A percentile compares a stretch with the other conserved stretches of the same genome.
Evolutionary conservation across 2,329 filamentous ascomycete genomes (phyloP).

Genomic region (Fusarium succisae): DNA sequence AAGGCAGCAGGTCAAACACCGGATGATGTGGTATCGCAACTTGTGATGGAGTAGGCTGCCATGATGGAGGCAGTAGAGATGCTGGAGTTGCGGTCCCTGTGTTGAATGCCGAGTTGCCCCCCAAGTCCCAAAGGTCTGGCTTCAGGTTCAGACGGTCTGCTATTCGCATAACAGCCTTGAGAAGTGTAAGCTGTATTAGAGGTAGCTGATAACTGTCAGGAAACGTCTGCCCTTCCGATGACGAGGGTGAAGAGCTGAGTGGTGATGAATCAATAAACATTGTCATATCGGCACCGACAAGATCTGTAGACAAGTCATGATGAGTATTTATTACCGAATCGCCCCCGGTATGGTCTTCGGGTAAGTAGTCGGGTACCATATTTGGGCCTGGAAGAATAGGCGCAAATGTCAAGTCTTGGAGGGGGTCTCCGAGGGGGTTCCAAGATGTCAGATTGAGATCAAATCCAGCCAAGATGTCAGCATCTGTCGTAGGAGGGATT

Average conservation of each 20-base stretch:
- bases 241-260: constrained; percentile 27
- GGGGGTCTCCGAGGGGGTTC: constrained; percentile 33
- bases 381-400: constrained; percentile 27
- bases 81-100: constrained; percentile 42
- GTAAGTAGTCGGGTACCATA: constrained; percentile 12
- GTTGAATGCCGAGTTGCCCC: constrained; percentile 58
- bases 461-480: constrained; percentile 31
- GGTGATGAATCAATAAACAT: constrained; percentile 34
- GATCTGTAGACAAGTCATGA: neutral
- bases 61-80: constrained; percentile 55
- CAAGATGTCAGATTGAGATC: constrained; percentile 39
- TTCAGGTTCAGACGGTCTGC: constrained; percentile 56
- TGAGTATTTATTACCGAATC: neutral
- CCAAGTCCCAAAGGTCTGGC: constrained; percentile 56
- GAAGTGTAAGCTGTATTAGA: constrained; percentile 58
- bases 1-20: constrained; percentile 65
- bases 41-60: constrained; percentile 62
- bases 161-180: constrained; percentile 59
- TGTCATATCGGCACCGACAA: constrained; percentile 18
- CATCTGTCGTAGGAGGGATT: constrained; percentile 7
- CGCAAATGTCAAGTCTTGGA: constrained; percentile 27
- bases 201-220: constrained; percentile 61
- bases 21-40: constrained; percentile 64
- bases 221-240: constrained; percentile 41
- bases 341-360: constrained; percentile 5